Base-by-base conservation (phyloP, 305 asterid species). In the Fraxinus sp. region DNA sequence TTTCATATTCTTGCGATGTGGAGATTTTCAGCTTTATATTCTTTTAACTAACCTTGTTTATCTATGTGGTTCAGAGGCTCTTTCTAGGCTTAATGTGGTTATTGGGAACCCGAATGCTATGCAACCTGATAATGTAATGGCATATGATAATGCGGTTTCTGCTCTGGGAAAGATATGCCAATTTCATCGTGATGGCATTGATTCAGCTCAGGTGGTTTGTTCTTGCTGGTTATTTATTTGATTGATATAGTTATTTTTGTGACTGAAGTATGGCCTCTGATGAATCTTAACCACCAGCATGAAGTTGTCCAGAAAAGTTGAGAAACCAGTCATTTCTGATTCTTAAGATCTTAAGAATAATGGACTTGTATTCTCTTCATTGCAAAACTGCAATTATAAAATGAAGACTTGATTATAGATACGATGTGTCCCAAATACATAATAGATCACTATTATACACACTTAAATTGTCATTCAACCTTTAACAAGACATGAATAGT, bases 61-160 rank as follows among this genome's bases (percentile, higher is more conserved):
- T 83, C 52, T 77, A 28, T 79, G 78, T 85, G 79, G 64, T 87
- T 77, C 93, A 94, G 98, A 94, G 96, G 95, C 98, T 79, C 97
- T 94, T 77, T 94, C 97, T 32, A 93, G 97, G 90, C 91, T 94
- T 86, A 92, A 94, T 86, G 91, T 90, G 49, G 97, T 94, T 78
- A 92, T 94, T 79, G 79, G 94, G 85, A 89, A 90, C 83, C 95
- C 98, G 52, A 89, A 85, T 87, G 94, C 97, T 75, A 86, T 85
- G 84, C 92, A 92, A 83, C 84, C 92, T 0, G 98, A 94, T 39
- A 92, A 91, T 81, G 90, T 90, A 84, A 93, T 94, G 97, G 97
- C 98, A 79, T 94, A 94, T 79, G 98, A 94, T 85, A 94, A 94
- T 90, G 97, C 97, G 78, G 98, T 94, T 80, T 94, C 98, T 39